Conservation (phyloP, 1,139 yeast species). For the Taiozyma sp. region DNA sequence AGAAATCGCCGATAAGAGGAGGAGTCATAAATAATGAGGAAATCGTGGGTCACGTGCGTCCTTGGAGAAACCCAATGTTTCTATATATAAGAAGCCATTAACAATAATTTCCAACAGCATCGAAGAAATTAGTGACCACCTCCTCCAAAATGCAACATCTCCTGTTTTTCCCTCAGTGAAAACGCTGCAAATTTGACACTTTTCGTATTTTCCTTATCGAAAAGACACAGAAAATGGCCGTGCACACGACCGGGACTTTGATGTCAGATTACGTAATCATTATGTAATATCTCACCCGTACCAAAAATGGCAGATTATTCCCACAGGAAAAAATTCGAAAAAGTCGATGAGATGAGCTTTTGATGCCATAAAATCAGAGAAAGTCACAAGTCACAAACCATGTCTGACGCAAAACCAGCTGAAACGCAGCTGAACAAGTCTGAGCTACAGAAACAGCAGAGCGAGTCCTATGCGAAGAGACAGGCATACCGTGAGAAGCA, state of each 20-base stretch:
- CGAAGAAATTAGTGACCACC: too few relatives aligned
- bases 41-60: background rate
- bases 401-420: background rate
- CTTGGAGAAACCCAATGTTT: background rate
- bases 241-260: background rate
- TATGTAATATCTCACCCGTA: too few relatives aligned
- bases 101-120: too few relatives aligned
- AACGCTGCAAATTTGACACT: background rate
- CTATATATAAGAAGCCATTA: too few relatives aligned
- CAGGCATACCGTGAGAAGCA: slow-evolving; percentile 33
- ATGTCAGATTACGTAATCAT: background rate
- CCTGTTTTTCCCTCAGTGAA: too few relatives aligned
- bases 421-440: slow-evolving; percentile 9
- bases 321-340: background rate
- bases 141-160: too few relatives aligned
- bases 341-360: slow-evolving; percentile 1
- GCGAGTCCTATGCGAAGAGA: slow-evolving; percentile 21
- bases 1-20: background rate
- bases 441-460: slow-evolving; percentile 16
- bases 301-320: too few relatives aligned
- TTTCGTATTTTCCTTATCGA: background rate
- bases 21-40: background rate
- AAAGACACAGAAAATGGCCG: background rate
- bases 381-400: too few relatives aligned
- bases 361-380: too few relatives aligned